phyloP scores from a whole-genome alignment of 2,329 filamentous ascomycete species.

The Monosporascus cannonballus region DNA sequence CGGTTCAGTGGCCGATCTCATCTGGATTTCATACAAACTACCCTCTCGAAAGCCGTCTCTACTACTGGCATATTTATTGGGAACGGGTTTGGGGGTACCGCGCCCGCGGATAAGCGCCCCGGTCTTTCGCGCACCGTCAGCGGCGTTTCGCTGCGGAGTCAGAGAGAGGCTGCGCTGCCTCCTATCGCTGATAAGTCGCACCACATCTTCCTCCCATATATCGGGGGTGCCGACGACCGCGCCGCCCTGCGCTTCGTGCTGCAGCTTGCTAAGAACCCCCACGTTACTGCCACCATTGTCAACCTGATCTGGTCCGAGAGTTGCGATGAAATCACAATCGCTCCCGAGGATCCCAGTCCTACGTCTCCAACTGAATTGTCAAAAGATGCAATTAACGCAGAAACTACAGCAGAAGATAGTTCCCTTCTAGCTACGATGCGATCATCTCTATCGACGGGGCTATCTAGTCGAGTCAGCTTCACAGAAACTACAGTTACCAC shows the following conservation, averaged over 20 bases:
- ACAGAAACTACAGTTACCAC: slow-evolving; percentile 36
- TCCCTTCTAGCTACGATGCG: slow-evolving; percentile 29
- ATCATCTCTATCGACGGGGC: slow-evolving; percentile 25
- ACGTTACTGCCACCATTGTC: slow-evolving; percentile 72
- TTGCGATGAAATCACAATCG: slow-evolving; percentile 20
- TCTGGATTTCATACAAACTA: slow-evolving; percentile 64
- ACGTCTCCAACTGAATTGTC: slow-evolving; percentile 3
- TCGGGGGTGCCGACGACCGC: slow-evolving; percentile 77
- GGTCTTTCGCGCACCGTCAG: slow-evolving; percentile 44
- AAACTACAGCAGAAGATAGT: slow-evolving; percentile 28
- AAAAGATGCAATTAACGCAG: slow-evolving; percentile 21
- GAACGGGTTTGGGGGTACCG: slow-evolving; percentile 41
- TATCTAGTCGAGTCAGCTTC: slow-evolving; percentile 40
- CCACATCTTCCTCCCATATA: slow-evolving; percentile 81
- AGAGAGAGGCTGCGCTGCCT: slow-evolving; percentile 48
- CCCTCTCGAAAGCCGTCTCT: slow-evolving; percentile 57
- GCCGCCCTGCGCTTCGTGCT: slow-evolving; percentile 75
- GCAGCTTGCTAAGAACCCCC: slow-evolving; percentile 73
- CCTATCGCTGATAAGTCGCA: slow-evolving; percentile 65
- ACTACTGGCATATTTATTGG: slow-evolving; percentile 78
- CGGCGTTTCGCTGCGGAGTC: slow-evolving; percentile 53
- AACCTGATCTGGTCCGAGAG: slow-evolving; percentile 40
- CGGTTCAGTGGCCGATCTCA: slow-evolving; percentile 60
- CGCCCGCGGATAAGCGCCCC: slow-evolving; percentile 24
- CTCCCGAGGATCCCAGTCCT: slow-evolving; percentile 11